Evolutionary conservation across 2,329 filamentous ascomycete genomes (phyloP), one percentile per base, ranked within the genome.

Genomic region (Diaporthe longicolla): DNA sequence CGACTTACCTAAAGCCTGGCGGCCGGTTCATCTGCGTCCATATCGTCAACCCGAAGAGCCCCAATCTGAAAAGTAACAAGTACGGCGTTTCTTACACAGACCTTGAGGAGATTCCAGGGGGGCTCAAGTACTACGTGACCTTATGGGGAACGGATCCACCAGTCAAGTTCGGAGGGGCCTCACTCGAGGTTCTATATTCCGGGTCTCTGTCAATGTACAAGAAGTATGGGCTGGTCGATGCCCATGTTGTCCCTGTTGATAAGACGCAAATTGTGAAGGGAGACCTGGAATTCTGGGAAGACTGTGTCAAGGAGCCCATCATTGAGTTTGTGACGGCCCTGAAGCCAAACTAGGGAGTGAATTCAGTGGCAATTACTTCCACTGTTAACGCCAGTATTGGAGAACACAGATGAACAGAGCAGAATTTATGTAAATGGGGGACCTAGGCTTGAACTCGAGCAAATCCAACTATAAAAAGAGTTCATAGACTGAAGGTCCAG

Each of bases 11-110:
- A 21, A 76, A 74, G 58, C 76, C 76, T 19, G 76, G 78, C 4
- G 78, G 78, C 0, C 58, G 59, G 8, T 74, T 78, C 48, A 52
- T 78, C 19, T 70, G 76, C 21, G 45, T 77, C 13, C 63, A 76
- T n/a, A 61, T 66, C 19, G 68, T 55, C 15, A 69, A 78, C 54
- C 76, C 75, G 3, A 19, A n/a, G 19, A 55, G 58, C 6, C 8
- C 40, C 40, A 37, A 21, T 15, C 50, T 43, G 9, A 45, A 10
- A 13, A 52, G 6, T 11, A 45, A 21, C 1, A 71, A 63, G n/a
- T 71, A 71, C 10, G 70, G 70, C 1, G 15, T 40, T 5, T 54
- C 70, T 4, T 8, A 63, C 7, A 45, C 45, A 8, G 50, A 54
- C 4, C 7, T 71, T 1, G 70, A 71, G 70, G 35, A 45, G 1